These are phyloP conservation scores for Aspergillus heteromorphus DNA, from an alignment of 495 filamentous ascomycete species.

Conservation along the genomic window DNA sequence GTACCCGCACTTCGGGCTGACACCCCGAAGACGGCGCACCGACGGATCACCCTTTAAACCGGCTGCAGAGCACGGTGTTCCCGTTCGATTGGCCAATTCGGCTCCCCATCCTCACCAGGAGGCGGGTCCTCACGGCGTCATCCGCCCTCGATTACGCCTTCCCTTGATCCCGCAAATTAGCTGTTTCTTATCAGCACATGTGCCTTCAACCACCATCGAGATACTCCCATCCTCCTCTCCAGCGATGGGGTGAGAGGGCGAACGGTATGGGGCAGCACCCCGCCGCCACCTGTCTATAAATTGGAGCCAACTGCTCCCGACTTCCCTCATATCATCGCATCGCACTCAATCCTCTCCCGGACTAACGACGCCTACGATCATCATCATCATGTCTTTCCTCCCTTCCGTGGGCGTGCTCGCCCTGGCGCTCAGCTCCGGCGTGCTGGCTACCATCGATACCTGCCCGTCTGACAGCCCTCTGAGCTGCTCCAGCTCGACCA, in stretches of 20 bases:
- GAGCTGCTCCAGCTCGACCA: conserved; percentile 33
- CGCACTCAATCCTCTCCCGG: not conserved
- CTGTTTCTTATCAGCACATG: conserved; percentile 30
- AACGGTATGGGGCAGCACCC: not conserved
- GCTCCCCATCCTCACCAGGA: not conserved
- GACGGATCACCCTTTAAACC: conserved; percentile 7
- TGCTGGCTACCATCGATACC: conserved; percentile 18
- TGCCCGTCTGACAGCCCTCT: conserved; percentile 27
- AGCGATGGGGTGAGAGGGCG: not conserved
- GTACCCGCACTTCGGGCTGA: conserved; percentile 2
- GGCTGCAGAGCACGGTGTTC: conserved; percentile 1
- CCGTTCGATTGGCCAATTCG: conserved; percentile 14
- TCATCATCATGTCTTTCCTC: conserved; percentile 14
- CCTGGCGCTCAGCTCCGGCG: conserved; percentile 20
- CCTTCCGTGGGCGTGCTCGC: conserved; percentile 25
- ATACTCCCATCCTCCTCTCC: not conserved
- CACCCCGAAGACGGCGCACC: conserved; percentile 9
- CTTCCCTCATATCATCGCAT: not conserved
- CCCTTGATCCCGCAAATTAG: conserved; percentile 25
- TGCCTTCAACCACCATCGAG: conserved; percentile 18
- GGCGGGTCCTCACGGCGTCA: conserved; percentile 7
- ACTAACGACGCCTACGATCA: not conserved
- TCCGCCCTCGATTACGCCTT: conserved; percentile 6
- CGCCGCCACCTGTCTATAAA: conserved; percentile 5
- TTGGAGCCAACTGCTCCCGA: not conserved